Conservation (phyloP, 129 eudicot genomes). For the Rutidosis leptorrhynchoides region DNA sequence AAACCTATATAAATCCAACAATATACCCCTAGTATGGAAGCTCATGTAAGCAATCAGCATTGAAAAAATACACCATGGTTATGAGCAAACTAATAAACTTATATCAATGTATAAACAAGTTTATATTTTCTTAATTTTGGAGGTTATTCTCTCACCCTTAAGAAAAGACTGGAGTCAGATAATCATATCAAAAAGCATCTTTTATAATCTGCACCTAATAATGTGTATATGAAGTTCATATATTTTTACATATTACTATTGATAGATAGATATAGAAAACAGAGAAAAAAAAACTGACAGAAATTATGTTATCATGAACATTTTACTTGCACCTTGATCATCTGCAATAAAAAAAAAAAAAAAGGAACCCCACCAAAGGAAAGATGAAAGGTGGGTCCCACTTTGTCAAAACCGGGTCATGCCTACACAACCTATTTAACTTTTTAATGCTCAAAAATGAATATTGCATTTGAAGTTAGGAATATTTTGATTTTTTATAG, state of each 20-base stretch:
- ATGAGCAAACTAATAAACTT: not conserved
- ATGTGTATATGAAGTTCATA: not conserved
- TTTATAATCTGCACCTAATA: not conserved
- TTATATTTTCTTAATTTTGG: not conserved
- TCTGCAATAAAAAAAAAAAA: not conserved
- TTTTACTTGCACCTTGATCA: conserved; percentile 8
- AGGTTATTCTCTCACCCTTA: not conserved
- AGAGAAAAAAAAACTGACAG: conserved; percentile 3
- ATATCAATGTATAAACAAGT: not conserved
- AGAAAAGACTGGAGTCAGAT: conserved; percentile 5
- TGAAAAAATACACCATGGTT: not conserved
- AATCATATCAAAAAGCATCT: conserved; percentile 2
- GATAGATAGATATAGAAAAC: too few species aligned
- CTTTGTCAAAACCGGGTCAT: conserved; percentile 1
- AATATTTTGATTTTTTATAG: conserved; percentile 2
- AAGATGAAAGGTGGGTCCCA: conserved; percentile 11
- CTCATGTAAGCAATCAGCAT: not conserved
- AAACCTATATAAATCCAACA: not conserved
- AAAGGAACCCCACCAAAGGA: conserved; percentile 21
- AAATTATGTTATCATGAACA: conserved; percentile 18
- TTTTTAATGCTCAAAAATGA: not conserved
- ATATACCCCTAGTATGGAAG: not conserved
- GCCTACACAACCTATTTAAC: not conserved
- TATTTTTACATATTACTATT: not conserved
- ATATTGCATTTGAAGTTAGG: conserved; percentile 12